Evolutionary conservation across 1,284 basidiomycete species (phyloP), one percentile per base, ranked within the genome.

Genomic region (Heimioporus retisporus): DNA sequence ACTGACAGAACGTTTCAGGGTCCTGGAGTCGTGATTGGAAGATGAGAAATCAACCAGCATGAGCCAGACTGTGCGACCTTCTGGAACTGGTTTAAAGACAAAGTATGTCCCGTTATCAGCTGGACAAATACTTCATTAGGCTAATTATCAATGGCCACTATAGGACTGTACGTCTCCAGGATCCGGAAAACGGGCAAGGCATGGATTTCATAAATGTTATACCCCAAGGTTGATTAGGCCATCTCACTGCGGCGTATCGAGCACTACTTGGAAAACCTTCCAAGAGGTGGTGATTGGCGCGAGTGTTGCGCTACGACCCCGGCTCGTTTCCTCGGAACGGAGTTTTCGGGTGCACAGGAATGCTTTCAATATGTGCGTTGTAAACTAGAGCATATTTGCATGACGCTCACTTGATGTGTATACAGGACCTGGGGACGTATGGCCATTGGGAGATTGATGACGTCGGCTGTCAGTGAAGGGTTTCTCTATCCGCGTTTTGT

Each of bases 271-370:
- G 68, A 77, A 10, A 76, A 71, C 25, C 61, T 77, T 44, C 73
- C 76, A 31, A 28, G 35, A 8, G 75, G 72, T 19, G 19, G 66
- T 2, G 71, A 71, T 55, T 77, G 75, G 77, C 65, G 73, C 31
- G 77, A 80, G 50, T 79, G 79, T 25, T 77, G 75, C 46, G 74
- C 78, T 7, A 79, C 78, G 3, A 79, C 78, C 2, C 75, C 75
- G 5, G 65, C 46, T n/a, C 58, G 35, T 31, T 79, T 77, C 63
- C 61, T 43, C 11, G 69, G 56, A 2, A 60, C 70, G 66, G 64
- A 72, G 13, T 77, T 79, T 55, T 19, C 53, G 2, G 78, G 78
- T 6, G 75, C 78, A 16, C 63, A 77, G 4, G 63, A 74, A 40
- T 77, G 50, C n/a, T 58, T 65, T 18, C 44, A 46, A 46, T 46